Base-by-base conservation (phyloP, 306 rosid species). In the Senna tora region DNA sequence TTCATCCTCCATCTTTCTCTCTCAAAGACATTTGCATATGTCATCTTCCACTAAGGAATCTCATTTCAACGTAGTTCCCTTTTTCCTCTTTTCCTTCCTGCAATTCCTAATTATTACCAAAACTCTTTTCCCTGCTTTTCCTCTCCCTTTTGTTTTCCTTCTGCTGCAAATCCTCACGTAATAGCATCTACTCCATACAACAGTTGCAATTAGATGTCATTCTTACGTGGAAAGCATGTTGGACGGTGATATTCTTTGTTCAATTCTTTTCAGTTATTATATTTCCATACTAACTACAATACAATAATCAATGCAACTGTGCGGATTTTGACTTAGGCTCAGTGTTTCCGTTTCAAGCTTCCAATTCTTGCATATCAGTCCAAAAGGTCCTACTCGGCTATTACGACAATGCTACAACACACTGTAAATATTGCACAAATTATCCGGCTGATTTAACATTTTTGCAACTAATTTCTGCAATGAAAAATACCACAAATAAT, bases 31-130 rank as follows among this genome's bases (percentile, higher is more conserved):
- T 81, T 77, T 86, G 83, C 96, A 75, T 75, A 80, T 88, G 96
- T 91, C 97, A 89, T 88, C 91, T 80, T 86, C 87, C 97, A 83
- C 85, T 73, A 80, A 68, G 84, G 90, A 91, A 89, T 85, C 95
- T 87, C 87, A 61, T 73, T 81, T 76, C 84, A 64, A 58, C 82
- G 19, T 19, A 59, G 78, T 77, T 70, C 81, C 80, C 74, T 77
- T 84, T 92, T 86, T 65, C 76, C 74, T 77, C 81, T 82, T 75
- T 86, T 83, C 77, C 87, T 69, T 62, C 80, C 82, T 79, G 72
- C 86, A 83, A 88, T 41, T 73, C 64, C 86, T 82, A 67, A 86
- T 87, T 13, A 88, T 86, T 83, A 80, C 83, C 80, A 70, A 39
- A 28, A 78, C 85, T 85, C 83, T 87, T 84, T 89, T 81, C 75